Evolutionary conservation across 2,329 filamentous ascomycete genomes (phyloP).

Genomic region (Ophiostoma angusticollis): DNA sequence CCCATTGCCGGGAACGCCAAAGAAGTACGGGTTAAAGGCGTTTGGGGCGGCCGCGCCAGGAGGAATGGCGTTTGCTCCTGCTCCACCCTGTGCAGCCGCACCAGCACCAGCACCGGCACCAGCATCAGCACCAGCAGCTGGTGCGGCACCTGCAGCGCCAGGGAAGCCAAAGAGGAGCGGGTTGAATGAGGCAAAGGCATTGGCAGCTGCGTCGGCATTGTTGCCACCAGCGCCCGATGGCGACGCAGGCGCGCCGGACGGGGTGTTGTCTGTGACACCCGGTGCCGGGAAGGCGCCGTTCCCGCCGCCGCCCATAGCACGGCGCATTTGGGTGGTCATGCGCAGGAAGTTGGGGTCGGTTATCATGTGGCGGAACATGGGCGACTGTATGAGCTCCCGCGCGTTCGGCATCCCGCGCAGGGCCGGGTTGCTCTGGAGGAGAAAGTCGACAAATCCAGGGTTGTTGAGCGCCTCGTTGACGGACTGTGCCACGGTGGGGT

Average conservation of each 20-base stretch:
- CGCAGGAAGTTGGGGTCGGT: slow-evolving; percentile 78
- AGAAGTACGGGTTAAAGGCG: too few species aligned
- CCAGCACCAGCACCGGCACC: slow-evolving; percentile 17
- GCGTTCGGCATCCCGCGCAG: slow-evolving; percentile 61
- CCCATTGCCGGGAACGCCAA: too few species aligned
- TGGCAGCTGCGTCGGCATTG: slow-evolving; percentile 7
- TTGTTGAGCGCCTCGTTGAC: slow-evolving; percentile 96
- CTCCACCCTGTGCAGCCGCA: not conserved
- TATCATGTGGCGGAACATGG: slow-evolving; percentile 83
- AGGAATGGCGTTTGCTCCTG: too few species aligned
- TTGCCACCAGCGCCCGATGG: slow-evolving; percentile 12
- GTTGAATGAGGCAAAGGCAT: slow-evolving; percentile 13
- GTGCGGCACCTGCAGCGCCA: not conserved
- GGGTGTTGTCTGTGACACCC: slow-evolving; percentile 79
- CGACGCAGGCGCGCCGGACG: slow-evolving; percentile 30
- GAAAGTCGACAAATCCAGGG: slow-evolving; percentile 85
- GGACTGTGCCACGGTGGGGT: slow-evolving; percentile 72
- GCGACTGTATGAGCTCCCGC: slow-evolving; percentile 75
- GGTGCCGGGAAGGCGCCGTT: slow-evolving; percentile 65
- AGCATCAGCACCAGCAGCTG: slow-evolving; percentile 15
- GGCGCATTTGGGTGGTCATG: slow-evolving; percentile 71
- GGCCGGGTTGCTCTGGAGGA: slow-evolving; percentile 85
- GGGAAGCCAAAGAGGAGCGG: slow-evolving; percentile 6
- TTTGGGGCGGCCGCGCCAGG: too few species aligned
- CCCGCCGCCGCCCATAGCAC: slow-evolving; percentile 44